A percentile compares a stretch with the other conserved stretches of the same genome.
These are phyloP conservation scores for Gynostemma pentaphyllum DNA, from an alignment of 306 rosid species.

Conservation along the genomic window DNA sequence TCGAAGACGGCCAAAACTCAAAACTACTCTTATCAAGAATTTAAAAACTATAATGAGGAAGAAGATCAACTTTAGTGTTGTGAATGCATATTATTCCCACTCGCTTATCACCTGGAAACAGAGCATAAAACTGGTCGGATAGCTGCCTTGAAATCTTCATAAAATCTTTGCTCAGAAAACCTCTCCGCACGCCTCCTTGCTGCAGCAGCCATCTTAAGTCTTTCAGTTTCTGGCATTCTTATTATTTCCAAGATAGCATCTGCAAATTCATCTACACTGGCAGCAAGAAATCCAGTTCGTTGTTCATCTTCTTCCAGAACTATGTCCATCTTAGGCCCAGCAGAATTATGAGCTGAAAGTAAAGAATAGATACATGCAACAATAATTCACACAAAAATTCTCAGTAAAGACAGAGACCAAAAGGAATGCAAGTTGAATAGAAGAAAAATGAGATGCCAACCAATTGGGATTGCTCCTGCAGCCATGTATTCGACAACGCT, in stretches of 20 bases:
- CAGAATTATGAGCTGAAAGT: constrained; percentile 83
- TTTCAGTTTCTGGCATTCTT: constrained; percentile 49
- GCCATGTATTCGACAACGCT: constrained; percentile 97
- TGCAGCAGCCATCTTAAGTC: constrained; percentile 68
- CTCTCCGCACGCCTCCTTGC: constrained; percentile 73
- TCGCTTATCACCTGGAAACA: constrained; percentile 18
- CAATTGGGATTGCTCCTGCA: constrained; percentile 92
- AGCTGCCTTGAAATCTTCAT: constrained; percentile 65
- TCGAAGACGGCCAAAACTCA: background rate
- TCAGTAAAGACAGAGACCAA: background rate
- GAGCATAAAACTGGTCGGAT: constrained; percentile 36
- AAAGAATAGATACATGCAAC: background rate
- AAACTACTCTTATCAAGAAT: too few relatives aligned
- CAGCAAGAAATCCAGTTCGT: constrained; percentile 81
- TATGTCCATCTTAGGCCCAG: constrained; percentile 97
- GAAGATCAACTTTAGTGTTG: background rate
- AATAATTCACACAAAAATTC: too few relatives aligned
- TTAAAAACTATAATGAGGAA: background rate
- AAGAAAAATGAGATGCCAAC: constrained; percentile 21
- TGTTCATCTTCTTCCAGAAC: constrained; percentile 68
- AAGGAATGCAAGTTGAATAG: background rate
- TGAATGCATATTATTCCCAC: background rate
- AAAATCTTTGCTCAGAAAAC: constrained; percentile 80
- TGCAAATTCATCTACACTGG: constrained; percentile 61
- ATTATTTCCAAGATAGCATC: constrained; percentile 52